Evolutionary conservation across 2,329 filamentous ascomycete species (phyloP).

Genomic region (Diaporthe velutina): DNA sequence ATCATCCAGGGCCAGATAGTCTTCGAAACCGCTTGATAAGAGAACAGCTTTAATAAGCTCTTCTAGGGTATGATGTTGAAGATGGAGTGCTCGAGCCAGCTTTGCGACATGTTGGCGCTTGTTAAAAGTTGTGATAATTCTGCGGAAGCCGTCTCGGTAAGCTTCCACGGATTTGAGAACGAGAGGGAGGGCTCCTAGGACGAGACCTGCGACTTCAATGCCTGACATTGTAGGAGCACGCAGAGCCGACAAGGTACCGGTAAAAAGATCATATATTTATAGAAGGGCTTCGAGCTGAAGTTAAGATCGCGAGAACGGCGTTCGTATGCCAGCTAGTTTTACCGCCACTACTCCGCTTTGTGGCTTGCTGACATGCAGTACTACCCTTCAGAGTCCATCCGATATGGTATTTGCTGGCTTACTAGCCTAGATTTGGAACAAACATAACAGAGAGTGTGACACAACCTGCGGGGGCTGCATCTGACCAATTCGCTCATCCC

Average conservation of each 20-base stretch:
- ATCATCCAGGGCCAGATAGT: neutral
- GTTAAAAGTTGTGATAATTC: neutral
- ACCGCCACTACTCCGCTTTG: neutral
- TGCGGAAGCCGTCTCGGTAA: slow-evolving; percentile 1
- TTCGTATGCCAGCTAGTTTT: neutral
- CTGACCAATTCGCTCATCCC: neutral
- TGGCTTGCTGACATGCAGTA: neutral
- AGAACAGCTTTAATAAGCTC: slow-evolving; percentile 5
- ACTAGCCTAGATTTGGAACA: neutral
- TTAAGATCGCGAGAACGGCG: neutral
- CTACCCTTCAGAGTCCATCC: neutral
- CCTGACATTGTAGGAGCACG: slow-evolving; percentile 5
- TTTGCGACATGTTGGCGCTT: slow-evolving; percentile 33
- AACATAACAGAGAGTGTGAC: neutral
- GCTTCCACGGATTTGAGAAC: slow-evolving; percentile 18
- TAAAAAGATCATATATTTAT: too few species aligned
- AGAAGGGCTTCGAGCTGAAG: neutral
- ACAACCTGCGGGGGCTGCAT: neutral
- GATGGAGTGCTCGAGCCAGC: slow-evolving; percentile 24
- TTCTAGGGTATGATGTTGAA: slow-evolving; percentile 13
- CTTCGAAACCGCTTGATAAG: slow-evolving; percentile 23
- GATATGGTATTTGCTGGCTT: neutral
- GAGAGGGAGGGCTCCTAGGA: slow-evolving; percentile 26
- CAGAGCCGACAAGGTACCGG: neutral
- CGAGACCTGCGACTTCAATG: slow-evolving; percentile 22